phyloP scores from a whole-genome alignment of 306 rosid genomes.

The Echinosophora koreensis region DNA sequence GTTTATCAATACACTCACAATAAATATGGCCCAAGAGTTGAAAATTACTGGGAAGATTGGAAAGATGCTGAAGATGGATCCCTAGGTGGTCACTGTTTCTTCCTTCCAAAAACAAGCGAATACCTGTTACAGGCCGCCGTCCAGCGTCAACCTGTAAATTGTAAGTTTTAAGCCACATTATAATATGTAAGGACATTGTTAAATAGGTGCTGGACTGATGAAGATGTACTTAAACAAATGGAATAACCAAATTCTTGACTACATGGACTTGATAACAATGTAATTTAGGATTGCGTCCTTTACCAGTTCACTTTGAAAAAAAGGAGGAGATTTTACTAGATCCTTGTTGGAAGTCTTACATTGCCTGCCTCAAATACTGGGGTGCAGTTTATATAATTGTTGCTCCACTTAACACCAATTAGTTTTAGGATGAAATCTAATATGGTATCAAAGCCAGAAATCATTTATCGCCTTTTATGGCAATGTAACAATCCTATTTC shows the following conservation, averaged over 20 bases:
- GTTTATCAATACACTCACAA: constrained; percentile 46
- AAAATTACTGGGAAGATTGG: constrained; percentile 58
- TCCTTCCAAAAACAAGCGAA: constrained; percentile 74
- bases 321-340: too few relatives aligned
- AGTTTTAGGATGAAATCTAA: too few relatives aligned
- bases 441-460: too few relatives aligned
- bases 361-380: too few relatives aligned
- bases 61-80: constrained; percentile 79
- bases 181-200: not conserved
- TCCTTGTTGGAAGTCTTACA: too few relatives aligned
- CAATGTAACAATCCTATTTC: too few relatives aligned
- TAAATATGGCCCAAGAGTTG: constrained; percentile 52
- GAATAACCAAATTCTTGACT: not conserved
- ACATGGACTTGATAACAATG: not conserved
- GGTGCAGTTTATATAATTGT: too few relatives aligned
- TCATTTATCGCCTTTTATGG: too few relatives aligned
- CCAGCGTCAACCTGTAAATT: constrained; percentile 65
- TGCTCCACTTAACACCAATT: too few relatives aligned
- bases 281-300: too few relatives aligned
- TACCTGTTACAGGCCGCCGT: constrained; percentile 69
- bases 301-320: too few relatives aligned
- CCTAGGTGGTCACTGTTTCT: constrained; percentile 66
- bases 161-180: constrained; percentile 20
- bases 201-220: not conserved
- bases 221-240: not conserved